Evolutionary conservation across 108 stramenopile genomes (phyloP).

Genomic region (Cyclostephanos tholiformis): DNA sequence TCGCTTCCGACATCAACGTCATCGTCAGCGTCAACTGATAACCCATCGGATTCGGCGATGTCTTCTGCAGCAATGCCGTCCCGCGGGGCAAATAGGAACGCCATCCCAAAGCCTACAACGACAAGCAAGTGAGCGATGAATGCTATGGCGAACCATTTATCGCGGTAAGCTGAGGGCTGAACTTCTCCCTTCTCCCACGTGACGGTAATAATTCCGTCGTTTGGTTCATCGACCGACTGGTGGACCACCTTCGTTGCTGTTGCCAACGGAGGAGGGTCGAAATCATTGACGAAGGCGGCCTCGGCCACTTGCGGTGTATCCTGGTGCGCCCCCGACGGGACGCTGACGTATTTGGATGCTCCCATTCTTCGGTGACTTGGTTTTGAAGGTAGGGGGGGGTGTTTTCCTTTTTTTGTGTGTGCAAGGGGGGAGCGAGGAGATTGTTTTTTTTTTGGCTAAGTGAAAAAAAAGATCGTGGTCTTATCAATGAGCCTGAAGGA

Average conservation of each 20-base stretch:
- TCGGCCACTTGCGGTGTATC: not conserved
- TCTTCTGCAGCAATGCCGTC: not conserved
- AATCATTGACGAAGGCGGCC: not conserved
- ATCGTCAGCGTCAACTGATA: not conserved
- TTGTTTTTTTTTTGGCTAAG: too few relatives aligned
- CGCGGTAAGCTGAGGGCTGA: constrained; percentile 47
- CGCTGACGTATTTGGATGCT: not conserved
- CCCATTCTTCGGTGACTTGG: too few relatives aligned
- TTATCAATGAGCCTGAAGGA: too few relatives aligned
- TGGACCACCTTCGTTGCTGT: constrained; percentile 10
- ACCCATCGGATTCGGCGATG: not conserved
- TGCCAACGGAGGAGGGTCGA: not conserved
- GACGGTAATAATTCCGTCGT: constrained; percentile 24
- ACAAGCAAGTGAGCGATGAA: constrained; percentile 47
- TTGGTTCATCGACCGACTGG: not conserved
- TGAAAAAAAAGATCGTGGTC: too few relatives aligned
- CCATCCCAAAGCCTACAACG: constrained; percentile 20
- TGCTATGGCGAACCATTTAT: constrained; percentile 58
- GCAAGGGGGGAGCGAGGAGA: too few relatives aligned
- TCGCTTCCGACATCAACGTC: not conserved
- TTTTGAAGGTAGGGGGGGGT: too few relatives aligned
- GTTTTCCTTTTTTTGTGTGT: too few relatives aligned
- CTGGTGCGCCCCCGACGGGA: not conserved
- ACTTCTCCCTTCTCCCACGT: constrained; percentile 48
- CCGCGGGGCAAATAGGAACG: constrained; percentile 3